A percentile compares a stretch with the other conserved stretches of the same genome.
phyloP scores from a whole-genome alignment of 1,284 basidiomycete species.

The Inonotus hispidus region DNA sequence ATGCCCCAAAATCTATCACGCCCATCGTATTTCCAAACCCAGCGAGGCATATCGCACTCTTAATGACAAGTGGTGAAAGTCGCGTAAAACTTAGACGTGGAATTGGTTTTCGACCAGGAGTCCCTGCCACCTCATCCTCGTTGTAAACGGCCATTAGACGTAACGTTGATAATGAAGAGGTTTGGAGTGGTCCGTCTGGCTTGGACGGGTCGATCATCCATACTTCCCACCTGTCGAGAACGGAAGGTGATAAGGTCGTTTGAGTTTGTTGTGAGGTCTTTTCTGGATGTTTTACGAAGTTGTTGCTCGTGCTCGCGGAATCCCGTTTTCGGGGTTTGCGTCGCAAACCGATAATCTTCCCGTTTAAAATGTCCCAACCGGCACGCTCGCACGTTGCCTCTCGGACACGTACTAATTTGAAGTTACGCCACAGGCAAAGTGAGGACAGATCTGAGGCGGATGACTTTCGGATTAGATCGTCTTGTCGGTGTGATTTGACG shows the following conservation, averaged over 20 bases:
- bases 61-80: constrained; percentile 54
- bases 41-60: constrained; percentile 49
- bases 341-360: constrained; percentile 58
- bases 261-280: constrained; percentile 23
- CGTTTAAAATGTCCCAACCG: constrained; percentile 59
- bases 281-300: constrained; percentile 17
- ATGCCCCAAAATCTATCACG: constrained; percentile 34
- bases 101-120: constrained; percentile 24
- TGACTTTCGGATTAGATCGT: not conserved
- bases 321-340: constrained; percentile 45
- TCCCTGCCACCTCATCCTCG: constrained; percentile 18
- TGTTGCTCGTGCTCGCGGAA: constrained; percentile 27
- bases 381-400: constrained; percentile 66
- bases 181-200: constrained; percentile 35
- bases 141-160: constrained; percentile 15
- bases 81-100: constrained; percentile 67
- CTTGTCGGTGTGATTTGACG: not conserved
- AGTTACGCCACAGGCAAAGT: constrained; percentile 43
- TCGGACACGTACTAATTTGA: constrained; percentile 47
- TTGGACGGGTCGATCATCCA: constrained; percentile 65
- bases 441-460: not conserved
- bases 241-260: constrained; percentile 43
- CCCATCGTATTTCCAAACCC: constrained; percentile 81
- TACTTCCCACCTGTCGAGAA: constrained; percentile 73
- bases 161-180: constrained; percentile 41